phyloP scores from a whole-genome alignment of 352 stramenopile species.

The Pythium volutum region DNA sequence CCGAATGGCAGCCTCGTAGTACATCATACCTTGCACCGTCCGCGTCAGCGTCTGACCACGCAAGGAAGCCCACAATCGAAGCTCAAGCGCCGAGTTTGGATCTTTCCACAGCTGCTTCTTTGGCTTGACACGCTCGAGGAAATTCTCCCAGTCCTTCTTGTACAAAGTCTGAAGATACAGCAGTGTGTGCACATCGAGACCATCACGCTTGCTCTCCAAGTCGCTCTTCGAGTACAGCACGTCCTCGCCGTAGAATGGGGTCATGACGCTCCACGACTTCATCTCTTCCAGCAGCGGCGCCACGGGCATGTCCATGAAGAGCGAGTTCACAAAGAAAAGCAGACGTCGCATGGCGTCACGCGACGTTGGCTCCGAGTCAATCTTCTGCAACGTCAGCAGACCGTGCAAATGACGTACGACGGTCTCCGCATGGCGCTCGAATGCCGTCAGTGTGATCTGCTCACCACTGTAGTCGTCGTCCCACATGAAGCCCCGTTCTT shows the following conservation, averaged over 20 bases:
- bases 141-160: conserved; percentile 98
- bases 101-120: conserved; percentile 93
- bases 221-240: conserved; percentile 97
- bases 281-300: conserved; percentile 96
- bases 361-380: conserved; percentile 96
- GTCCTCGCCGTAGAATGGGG: conserved; percentile 98
- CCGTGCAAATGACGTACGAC: conserved; percentile 91
- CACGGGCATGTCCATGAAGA: conserved; percentile 99
- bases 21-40: conserved; percentile 99
- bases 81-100: conserved; percentile 79
- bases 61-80: conserved; percentile 97
- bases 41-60: conserved; percentile 96
- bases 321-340: conserved; percentile 98
- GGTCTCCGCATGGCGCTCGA: conserved; percentile 76
- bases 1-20: conserved; percentile 97
- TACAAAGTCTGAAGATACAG: conserved; percentile 96
- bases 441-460: conserved; percentile 88
- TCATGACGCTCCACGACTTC: conserved; percentile 99
- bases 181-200: conserved; percentile 86
- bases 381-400: conserved; percentile 94
- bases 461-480: conserved; percentile 97
- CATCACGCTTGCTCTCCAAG: conserved; percentile 94
- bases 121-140: conserved; percentile 94
- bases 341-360: conserved; percentile 95
- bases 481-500: conserved; percentile 98